phyloP scores from a whole-genome alignment of 805 yeast species.

The Hanseniaspora occidentalis region DNA sequence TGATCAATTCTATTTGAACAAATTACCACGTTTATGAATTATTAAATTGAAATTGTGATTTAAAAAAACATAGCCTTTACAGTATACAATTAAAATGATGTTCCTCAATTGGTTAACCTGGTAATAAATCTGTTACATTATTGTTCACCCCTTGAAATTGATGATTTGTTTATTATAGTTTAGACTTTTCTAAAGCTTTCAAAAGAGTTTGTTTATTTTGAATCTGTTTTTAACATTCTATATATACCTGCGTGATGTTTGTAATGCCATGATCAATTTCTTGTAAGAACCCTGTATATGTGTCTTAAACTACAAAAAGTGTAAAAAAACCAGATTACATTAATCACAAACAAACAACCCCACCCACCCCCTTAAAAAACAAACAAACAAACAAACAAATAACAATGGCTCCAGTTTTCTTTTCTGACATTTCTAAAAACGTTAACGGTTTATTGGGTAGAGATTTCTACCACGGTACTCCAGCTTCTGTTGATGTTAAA shows the following conservation, averaged over 20 bases:
- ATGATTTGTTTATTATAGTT: neutral
- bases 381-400: neutral
- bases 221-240: neutral
- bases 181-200: neutral
- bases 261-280: too few species aligned
- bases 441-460: conserved; percentile 79
- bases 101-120: too few species aligned
- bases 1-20: too few species aligned
- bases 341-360: neutral
- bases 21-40: too few species aligned
- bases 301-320: too few species aligned
- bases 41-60: too few species aligned
- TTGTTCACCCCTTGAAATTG: neutral
- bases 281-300: too few species aligned
- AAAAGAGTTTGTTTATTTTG: neutral
- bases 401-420: conserved; percentile 74
- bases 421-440: conserved; percentile 85
- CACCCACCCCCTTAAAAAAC: neutral
- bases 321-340: neutral
- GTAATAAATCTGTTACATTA: neutral
- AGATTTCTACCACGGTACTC: conserved; percentile 88
- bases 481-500: conserved; percentile 80
- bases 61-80: too few species aligned
- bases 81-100: too few species aligned
- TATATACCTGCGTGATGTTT: too few species aligned